phyloP scores from a whole-genome alignment of 352 stramenopile species.

The Plasmopara viticola region DNA sequence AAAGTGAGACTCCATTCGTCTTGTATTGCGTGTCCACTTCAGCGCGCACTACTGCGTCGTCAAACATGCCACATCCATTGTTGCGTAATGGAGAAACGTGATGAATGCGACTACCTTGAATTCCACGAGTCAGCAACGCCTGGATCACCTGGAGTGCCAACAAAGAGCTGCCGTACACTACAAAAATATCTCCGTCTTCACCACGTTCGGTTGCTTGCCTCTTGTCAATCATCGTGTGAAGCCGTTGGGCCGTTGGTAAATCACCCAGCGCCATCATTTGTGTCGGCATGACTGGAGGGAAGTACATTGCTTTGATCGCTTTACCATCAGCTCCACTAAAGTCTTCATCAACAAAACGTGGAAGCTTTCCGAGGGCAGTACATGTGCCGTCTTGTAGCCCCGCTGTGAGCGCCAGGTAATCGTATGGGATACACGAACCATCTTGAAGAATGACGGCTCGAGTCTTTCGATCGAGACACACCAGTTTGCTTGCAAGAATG shows the following conservation, averaged over 20 bases:
- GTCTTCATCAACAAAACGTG: conserved; percentile 39
- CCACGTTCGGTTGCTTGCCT: not conserved
- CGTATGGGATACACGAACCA: conserved; percentile 77
- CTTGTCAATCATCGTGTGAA: conserved; percentile 15
- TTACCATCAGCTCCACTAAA: conserved; percentile 3
- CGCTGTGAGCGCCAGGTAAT: conserved; percentile 72
- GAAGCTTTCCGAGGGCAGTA: conserved; percentile 33
- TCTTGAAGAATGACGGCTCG: conserved; percentile 75
- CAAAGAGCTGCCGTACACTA: conserved; percentile 58
- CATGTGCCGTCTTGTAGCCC: conserved; percentile 60
- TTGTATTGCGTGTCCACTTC: conserved; percentile 57
- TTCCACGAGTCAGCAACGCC: conserved; percentile 32
- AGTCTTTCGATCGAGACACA: conserved; percentile 62
- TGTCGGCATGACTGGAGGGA: conserved; percentile 15
- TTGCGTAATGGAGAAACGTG: conserved; percentile 47
- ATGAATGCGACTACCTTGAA: conserved; percentile 42
- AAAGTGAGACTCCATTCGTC: conserved; percentile 27
- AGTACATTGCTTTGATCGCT: conserved; percentile 16
- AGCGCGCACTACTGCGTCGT: conserved; percentile 48
- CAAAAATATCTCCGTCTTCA: conserved; percentile 19
- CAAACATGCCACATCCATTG: conserved; percentile 32
- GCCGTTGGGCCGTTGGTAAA: conserved; percentile 13
- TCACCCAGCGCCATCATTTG: conserved; percentile 27
- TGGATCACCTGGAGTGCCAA: conserved; percentile 69
- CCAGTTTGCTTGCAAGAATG: conserved; percentile 51